Conservation (phyloP, 345 rosid genomes). For the Citrus trifoliata region DNA sequence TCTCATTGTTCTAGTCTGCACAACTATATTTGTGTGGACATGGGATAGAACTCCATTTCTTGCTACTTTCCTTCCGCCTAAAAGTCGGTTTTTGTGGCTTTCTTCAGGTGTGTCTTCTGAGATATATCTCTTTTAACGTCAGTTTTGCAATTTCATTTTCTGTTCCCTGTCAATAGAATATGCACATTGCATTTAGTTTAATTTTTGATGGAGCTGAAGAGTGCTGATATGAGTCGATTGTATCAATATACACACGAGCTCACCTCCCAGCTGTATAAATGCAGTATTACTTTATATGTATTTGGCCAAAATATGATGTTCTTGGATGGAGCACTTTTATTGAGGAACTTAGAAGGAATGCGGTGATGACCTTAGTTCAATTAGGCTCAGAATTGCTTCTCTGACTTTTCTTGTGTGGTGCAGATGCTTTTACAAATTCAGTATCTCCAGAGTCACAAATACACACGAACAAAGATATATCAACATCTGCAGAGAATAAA, state of each 20-base stretch:
- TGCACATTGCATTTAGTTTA: not conserved
- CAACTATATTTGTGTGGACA: constrained; percentile 52
- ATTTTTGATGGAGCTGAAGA: not conserved
- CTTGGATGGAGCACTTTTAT: no score
- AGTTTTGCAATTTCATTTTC: not conserved
- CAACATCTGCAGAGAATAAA: constrained; percentile 9
- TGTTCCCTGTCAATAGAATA: not conserved
- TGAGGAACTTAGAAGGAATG: not conserved
- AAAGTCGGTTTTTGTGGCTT: constrained; percentile 35
- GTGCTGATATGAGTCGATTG: not conserved
- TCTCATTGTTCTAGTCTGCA: constrained; percentile 51
- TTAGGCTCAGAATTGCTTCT: not conserved
- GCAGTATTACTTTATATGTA: not conserved
- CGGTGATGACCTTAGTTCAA: not conserved
- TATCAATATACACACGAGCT: not conserved
- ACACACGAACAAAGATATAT: constrained; percentile 11
- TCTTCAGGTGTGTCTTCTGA: constrained; percentile 38
- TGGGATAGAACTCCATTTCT: constrained; percentile 54
- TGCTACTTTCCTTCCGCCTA: constrained; percentile 46
- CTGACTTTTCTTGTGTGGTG: constrained; percentile 13
- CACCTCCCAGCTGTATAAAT: not conserved
- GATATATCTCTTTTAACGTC: not conserved
- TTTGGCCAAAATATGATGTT: not conserved
- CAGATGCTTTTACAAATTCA: constrained; percentile 9
- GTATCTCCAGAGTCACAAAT: constrained; percentile 10